Conservation (phyloP, 1,284 basidiomycete genomes). For the Cryptococcus sp. region DNA sequence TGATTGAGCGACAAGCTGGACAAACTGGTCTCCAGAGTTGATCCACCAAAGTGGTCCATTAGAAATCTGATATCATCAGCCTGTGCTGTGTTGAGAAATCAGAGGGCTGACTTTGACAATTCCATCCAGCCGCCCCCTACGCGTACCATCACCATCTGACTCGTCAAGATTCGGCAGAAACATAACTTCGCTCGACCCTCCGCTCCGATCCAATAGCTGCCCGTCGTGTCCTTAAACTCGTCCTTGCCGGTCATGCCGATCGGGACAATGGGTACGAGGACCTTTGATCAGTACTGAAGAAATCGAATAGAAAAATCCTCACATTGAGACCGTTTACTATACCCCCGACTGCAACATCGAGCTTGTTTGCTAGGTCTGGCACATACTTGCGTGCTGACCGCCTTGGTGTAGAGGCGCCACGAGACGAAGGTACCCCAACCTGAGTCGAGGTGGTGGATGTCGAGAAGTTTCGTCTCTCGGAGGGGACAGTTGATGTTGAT, state of each 20-base stretch:
- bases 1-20: too few species aligned
- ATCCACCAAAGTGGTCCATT: slow-evolving; percentile 70
- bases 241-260: slow-evolving; percentile 48
- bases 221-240: slow-evolving; percentile 78
- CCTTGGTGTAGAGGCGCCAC: too few species aligned
- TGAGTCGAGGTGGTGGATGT: too few species aligned
- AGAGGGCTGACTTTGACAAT: slow-evolving; percentile 62
- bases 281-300: slow-evolving; percentile 32
- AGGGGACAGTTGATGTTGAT: too few species aligned
- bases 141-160: slow-evolving; percentile 89
- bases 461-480: too few species aligned
- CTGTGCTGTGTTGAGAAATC: slow-evolving; percentile 5
- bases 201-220: slow-evolving; percentile 92
- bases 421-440: too few species aligned
- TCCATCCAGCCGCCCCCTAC: slow-evolving; percentile 94
- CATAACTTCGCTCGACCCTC: slow-evolving; percentile 70
- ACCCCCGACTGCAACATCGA: slow-evolving; percentile 86
- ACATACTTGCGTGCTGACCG: slow-evolving; percentile 60
- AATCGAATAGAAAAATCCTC: slow-evolving; percentile 12
- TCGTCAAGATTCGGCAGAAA: slow-evolving; percentile 86
- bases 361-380: slow-evolving; percentile 77
- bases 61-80: slow-evolving; percentile 61
- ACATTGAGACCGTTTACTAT: slow-evolving; percentile 84
- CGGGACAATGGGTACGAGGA: slow-evolving; percentile 68
- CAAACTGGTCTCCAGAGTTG: too few species aligned